Percentiles rank a stretch among this genome's conserved stretches.
These are phyloP conservation scores for Parafenestella ontariensis DNA, from an alignment of 2,329 filamentous ascomycete genomes.

Conservation along the genomic window DNA sequence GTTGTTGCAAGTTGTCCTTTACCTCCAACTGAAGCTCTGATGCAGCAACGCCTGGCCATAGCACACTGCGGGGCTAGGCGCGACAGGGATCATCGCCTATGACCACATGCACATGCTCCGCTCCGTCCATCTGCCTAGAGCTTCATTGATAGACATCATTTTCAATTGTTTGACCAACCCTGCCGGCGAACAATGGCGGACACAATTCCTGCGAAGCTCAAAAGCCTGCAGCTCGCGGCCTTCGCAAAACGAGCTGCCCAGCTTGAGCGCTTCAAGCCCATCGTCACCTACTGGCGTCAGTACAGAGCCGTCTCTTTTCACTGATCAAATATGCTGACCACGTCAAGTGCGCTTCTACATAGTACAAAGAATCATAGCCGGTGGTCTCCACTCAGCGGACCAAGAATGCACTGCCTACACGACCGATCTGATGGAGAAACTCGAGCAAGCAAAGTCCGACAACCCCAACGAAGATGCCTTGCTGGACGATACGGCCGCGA, in stretches of 20 bases:
- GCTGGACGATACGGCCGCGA: slow-evolving; percentile 81
- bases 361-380: slow-evolving; percentile 87
- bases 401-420: slow-evolving; percentile 83
- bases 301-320: slow-evolving; percentile 25
- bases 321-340: slow-evolving; percentile 20
- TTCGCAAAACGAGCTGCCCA: slow-evolving; percentile 86
- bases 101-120: too few relatives aligned
- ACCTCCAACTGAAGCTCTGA: background rate
- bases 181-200: slow-evolving; percentile 67
- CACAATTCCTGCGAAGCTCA: slow-evolving; percentile 74
- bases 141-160: background rate
- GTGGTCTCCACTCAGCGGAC: slow-evolving; percentile 78
- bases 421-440: slow-evolving; percentile 83
- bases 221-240: slow-evolving; percentile 80
- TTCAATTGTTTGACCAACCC: background rate
- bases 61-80: slow-evolving; percentile 1
- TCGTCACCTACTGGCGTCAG: slow-evolving; percentile 94
- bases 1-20: slow-evolving; percentile 17
- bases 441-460: slow-evolving; percentile 80
- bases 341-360: slow-evolving; percentile 64
- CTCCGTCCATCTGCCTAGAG: slow-evolving; percentile 3
- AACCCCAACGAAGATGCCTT: slow-evolving; percentile 83
- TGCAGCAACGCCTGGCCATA: background rate
- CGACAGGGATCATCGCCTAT: slow-evolving; percentile 3
- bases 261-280: slow-evolving; percentile 82